Conservation (phyloP, 148 eudicot genomes). For the Bassia scoparia region DNA sequence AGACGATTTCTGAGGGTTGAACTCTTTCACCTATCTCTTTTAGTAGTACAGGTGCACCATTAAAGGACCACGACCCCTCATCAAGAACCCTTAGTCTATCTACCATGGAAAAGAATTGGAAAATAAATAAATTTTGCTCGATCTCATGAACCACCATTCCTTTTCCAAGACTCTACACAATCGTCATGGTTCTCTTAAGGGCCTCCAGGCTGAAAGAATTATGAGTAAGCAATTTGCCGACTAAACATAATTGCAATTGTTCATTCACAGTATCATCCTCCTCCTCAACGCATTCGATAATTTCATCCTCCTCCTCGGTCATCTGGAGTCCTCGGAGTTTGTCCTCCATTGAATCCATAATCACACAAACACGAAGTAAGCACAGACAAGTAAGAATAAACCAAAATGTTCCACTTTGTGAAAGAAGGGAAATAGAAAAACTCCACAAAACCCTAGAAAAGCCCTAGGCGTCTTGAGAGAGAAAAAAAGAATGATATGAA, state of each 20-base stretch:
- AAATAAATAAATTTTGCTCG: neutral
- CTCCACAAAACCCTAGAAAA: too few relatives aligned
- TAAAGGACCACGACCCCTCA: neutral
- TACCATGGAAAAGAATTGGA: neutral
- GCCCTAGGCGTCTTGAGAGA: too few relatives aligned
- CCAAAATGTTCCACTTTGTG: too few relatives aligned
- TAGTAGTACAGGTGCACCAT: neutral
- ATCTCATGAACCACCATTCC: neutral
- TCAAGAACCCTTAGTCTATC: neutral
- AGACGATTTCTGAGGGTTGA: neutral
- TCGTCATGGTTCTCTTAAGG: neutral
- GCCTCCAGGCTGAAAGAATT: neutral
- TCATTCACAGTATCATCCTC: neutral
- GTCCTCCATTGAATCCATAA: too few relatives aligned
- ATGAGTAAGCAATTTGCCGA: neutral
- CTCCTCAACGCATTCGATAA: neutral
- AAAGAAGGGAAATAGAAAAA: too few relatives aligned
- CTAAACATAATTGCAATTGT: neutral
- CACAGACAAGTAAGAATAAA: too few relatives aligned
- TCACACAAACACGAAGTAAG: too few relatives aligned
- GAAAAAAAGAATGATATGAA: too few relatives aligned
- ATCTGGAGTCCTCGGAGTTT: neutral
- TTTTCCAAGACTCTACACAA: neutral
- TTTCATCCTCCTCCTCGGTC: neutral
- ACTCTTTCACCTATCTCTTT: neutral